A percentile compares a stretch with the other conserved stretches of the same genome.
Conservation (phyloP, 768 basidiomycete genomes). For the Obba rivulosa region DNA sequence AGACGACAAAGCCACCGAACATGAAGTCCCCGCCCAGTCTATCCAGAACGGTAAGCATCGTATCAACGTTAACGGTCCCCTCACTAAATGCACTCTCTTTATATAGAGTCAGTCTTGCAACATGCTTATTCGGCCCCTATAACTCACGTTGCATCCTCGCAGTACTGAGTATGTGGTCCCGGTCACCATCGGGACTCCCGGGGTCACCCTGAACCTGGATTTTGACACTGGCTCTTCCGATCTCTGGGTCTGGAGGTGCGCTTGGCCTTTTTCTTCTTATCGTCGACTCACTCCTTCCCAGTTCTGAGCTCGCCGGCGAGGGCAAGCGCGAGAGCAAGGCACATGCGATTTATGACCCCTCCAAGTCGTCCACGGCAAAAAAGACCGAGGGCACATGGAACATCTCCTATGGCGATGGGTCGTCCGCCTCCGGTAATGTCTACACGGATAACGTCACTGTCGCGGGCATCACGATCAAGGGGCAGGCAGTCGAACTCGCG, state of each 20-base stretch:
- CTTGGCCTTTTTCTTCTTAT: background rate
- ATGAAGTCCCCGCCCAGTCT: slow-evolving; percentile 24
- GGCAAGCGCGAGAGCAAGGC: slow-evolving; percentile 14
- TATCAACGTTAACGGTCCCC: background rate
- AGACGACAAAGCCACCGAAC: slow-evolving; percentile 19
- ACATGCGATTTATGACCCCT: slow-evolving; percentile 25
- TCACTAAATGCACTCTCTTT: slow-evolving; percentile 11
- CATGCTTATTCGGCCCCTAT: background rate
- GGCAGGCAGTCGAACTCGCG: slow-evolving; percentile 34
- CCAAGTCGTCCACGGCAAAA: slow-evolving; percentile 25
- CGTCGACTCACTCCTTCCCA: slow-evolving; percentile 1
- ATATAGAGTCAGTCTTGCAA: background rate
- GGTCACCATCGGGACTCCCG: slow-evolving; percentile 35
- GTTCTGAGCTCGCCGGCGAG: slow-evolving; percentile 20
- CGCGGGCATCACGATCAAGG: slow-evolving; percentile 27
- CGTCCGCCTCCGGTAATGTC: slow-evolving; percentile 29
- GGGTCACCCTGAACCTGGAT: slow-evolving; percentile 30
- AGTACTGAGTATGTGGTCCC: slow-evolving; percentile 35
- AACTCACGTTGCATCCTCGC: slow-evolving; percentile 2
- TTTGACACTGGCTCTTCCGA: slow-evolving; percentile 30
- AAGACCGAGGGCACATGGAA: slow-evolving; percentile 25
- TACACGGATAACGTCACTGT: slow-evolving; percentile 35
- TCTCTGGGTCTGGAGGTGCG: slow-evolving; percentile 26
- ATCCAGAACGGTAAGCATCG: slow-evolving; percentile 25
- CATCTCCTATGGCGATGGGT: slow-evolving; percentile 38